phyloP scores from a whole-genome alignment of 2,329 filamentous ascomycete genomes.

The Rachicladosporium sp. region DNA sequence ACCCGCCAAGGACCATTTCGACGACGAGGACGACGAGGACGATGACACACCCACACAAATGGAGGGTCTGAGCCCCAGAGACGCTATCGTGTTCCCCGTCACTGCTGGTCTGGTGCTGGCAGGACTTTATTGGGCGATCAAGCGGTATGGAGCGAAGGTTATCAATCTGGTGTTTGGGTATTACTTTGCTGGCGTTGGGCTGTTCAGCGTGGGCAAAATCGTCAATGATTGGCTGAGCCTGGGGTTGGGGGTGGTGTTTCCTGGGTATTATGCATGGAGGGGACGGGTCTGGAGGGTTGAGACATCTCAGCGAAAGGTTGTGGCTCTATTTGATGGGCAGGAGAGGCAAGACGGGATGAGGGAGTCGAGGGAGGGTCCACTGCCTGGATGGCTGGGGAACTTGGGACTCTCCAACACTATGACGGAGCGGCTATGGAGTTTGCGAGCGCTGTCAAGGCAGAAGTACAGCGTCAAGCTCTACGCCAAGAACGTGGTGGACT shows the following conservation, averaged over 20 bases:
- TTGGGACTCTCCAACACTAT: slow-evolving; percentile 32
- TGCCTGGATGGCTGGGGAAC: slow-evolving; percentile 38
- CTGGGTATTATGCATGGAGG: slow-evolving; percentile 49
- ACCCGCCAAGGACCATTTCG: slow-evolving; percentile 37
- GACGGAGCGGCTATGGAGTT: slow-evolving; percentile 33
- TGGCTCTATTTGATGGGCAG: slow-evolving; percentile 5
- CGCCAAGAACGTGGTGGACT: slow-evolving; percentile 31
- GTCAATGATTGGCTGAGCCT: slow-evolving; percentile 60
- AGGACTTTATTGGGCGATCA: slow-evolving; percentile 75
- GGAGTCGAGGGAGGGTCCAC: slow-evolving; percentile 29
- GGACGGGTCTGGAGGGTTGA: slow-evolving; percentile 40
- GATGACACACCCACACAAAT: slow-evolving; percentile 44
- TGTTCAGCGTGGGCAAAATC: slow-evolving; percentile 64
- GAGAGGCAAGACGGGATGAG: neutral
- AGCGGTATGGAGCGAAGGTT: slow-evolving; percentile 71
- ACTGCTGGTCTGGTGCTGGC: slow-evolving; percentile 60
- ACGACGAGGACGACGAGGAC: slow-evolving; percentile 42
- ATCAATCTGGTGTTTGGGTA: slow-evolving; percentile 71
- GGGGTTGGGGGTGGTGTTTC: slow-evolving; percentile 57
- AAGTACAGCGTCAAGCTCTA: slow-evolving; percentile 41
- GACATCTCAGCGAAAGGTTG: slow-evolving; percentile 21
- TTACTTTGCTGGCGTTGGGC: slow-evolving; percentile 70
- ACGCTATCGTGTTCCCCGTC: slow-evolving; percentile 76
- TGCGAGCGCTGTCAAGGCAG: slow-evolving; percentile 36
- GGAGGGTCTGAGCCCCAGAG: slow-evolving; percentile 59